phyloP scores from a whole-genome alignment of 2,329 filamentous ascomycete species.

The Shiraia sp. region DNA sequence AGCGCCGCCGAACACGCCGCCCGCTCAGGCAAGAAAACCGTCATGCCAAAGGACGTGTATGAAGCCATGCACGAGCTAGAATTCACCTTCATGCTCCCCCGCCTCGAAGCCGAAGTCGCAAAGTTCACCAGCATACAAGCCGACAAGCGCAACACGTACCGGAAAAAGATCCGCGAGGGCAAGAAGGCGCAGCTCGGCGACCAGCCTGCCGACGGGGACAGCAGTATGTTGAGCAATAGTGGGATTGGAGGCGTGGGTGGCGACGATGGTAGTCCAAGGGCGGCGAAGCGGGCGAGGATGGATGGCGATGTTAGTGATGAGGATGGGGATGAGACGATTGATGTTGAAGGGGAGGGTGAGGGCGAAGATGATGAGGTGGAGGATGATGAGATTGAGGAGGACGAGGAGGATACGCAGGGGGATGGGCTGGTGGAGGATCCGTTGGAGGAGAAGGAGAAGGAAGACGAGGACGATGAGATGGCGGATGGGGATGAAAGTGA shows the following conservation, averaged over 20 bases:
- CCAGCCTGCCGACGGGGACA: slow-evolving; percentile 2
- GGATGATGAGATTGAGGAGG: slow-evolving; percentile 59
- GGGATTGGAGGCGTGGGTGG: slow-evolving; percentile 7
- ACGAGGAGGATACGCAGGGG: slow-evolving; percentile 56
- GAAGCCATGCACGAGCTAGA: slow-evolving; percentile 77
- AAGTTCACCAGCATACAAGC: slow-evolving; percentile 76
- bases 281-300: slow-evolving; percentile 54
- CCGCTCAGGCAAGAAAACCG: slow-evolving; percentile 73
- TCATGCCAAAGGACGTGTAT: slow-evolving; percentile 75
- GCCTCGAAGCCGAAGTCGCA: slow-evolving; percentile 74
- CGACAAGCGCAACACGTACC: slow-evolving; percentile 74
- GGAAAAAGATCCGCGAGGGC: slow-evolving; percentile 69
- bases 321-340: slow-evolving; percentile 44
- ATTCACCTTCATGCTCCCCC: slow-evolving; percentile 70
- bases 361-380: slow-evolving; percentile 57
- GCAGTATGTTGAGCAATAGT: slow-evolving; percentile 5
- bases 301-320: slow-evolving; percentile 47
- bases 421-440: slow-evolving; percentile 52
- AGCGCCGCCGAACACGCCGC: slow-evolving; percentile 76
- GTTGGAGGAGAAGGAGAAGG: slow-evolving; percentile 52
- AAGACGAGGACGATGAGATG: slow-evolving; percentile 51
- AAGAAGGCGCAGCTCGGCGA: slow-evolving; percentile 48
- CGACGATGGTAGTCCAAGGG: slow-evolving; percentile 50
- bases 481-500: slow-evolving; percentile 60
- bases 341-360: slow-evolving; percentile 47